Evolutionary conservation across 2,329 filamentous ascomycete genomes (phyloP), one percentile per base, ranked within the genome.

Genomic region (Paraconiothyrium brasiliense): DNA sequence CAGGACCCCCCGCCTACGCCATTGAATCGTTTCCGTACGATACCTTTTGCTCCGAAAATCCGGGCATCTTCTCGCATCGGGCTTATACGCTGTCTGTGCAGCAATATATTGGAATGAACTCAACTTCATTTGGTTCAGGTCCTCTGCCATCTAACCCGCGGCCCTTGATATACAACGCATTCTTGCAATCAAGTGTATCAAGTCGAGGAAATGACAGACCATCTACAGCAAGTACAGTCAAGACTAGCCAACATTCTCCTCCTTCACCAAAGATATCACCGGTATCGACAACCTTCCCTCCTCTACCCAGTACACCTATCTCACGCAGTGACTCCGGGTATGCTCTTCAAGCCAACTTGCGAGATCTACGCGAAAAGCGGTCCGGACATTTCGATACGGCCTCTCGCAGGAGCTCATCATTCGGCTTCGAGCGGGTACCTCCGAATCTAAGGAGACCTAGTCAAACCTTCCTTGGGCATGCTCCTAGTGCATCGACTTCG

Each of bases 301-400:
- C 89, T 0, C 83, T 92, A 79, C 90, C 92, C 3, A 86, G 86
- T 3, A 94, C 92, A 3, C 90, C 92, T 0, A 87, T 92, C n/a
- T 97, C 93, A 6, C 87, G 93, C 16, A 96, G 91, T 72, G 95
- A 99, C 75, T 97, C 94, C 4, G 94, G 93, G 1, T 96, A 95
- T 78, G 92, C 92, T 39, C 83, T 97, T 59, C 90, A 94, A 65
- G 89, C 92, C 20, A 97, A 92, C 4, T 83, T 99, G 60, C 89
- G 93, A 35, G 95, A 92, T 4, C 83, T 99, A 60, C 89, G 93
- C 35, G 95, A 98, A 80, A 99, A 98, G 82, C 88, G 94, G 55
- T 98, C 95, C 3, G 94, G 92, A 1, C 93, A 97, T 76, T 97
- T 98, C 69, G 92, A 95, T 71, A 88, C 90, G 59, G 80, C 84